Evolutionary conservation across 2,329 filamentous ascomycete genomes (phyloP), one percentile per base, ranked within the genome.

Genomic region (Ophidiomyces ophidiicola): DNA sequence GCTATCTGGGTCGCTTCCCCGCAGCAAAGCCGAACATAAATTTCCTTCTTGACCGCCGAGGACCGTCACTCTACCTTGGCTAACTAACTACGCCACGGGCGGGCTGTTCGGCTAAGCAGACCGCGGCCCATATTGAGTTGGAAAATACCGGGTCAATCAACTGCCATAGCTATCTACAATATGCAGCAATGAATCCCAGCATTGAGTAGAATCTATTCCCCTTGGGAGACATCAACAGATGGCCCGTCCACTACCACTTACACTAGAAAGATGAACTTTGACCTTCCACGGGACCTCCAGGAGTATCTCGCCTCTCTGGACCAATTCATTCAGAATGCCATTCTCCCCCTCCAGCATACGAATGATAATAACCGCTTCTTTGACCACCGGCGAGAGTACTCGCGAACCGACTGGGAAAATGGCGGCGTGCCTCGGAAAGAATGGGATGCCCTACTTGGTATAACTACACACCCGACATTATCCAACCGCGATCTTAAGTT

Each of bases 361-460:
- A 56, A 72, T 49, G 71, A 77, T 53, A 78, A 78, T 51, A 63
- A 73, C 39, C 69, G 73, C 42, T 79, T 79, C 66, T 78, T 79
- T 57, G 74, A 78, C 54, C 70, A 79, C 54, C 68, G 74, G 12
- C 70, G 74, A 46, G 74, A 79, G 48, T 66, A 76, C 49, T 61
- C 71, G 5, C 70, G 74, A 23, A 79, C 74, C 1, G 67, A 78
- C 50, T 78, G 73, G 72, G 67, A 70, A 39, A 67, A 68, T 28
- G 59, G 62, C 41, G 73, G 74, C 2, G 61, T 78, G 2, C 74
- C 75, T 1, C 65, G 64, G 4, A 54, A 63, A 31, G 73, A 76
- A 48, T 78, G 74, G 74, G 73, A 78, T 48, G 57, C 60, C 1
- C 56, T 79, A 0, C 59, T 78, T 10, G 39, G 33, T 43, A 44